A percentile compares a stretch with the other conserved stretches of the same genome.
Evolutionary conservation across 2,329 filamentous ascomycete genomes (phyloP).

Genomic region (Colletotrichum nymphaeae): DNA sequence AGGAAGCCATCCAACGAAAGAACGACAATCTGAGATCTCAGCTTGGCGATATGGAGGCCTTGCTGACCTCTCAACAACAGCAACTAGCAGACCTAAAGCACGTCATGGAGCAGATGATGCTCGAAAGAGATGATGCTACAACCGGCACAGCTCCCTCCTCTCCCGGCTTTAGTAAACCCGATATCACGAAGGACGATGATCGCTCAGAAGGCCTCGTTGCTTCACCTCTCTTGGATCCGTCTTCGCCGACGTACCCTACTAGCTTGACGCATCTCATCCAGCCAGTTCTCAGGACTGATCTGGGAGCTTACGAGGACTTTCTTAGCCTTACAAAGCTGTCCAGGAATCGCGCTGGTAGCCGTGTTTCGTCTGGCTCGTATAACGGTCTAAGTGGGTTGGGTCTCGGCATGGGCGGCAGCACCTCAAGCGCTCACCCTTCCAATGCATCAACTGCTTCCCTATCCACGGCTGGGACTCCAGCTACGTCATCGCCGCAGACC

Average conservation of each 20-base stretch:
- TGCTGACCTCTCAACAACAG: conserved; percentile 91
- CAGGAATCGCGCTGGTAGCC: conserved; percentile 69
- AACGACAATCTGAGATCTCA: conserved; percentile 90
- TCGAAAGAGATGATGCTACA: conserved; percentile 78
- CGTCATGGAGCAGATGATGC: conserved; percentile 88
- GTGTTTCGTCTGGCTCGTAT: conserved; percentile 75
- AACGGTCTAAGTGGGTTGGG: conserved; percentile 61
- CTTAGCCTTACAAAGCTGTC: conserved; percentile 78
- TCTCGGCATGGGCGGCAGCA: conserved; percentile 57
- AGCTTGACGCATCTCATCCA: conserved; percentile 87
- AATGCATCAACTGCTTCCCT: conserved; percentile 72
- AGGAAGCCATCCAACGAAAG: conserved; percentile 82
- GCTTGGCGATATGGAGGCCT: conserved; percentile 84
- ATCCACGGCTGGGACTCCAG: conserved; percentile 57
- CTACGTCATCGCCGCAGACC: conserved; percentile 67
- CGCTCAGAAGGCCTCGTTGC: conserved; percentile 48
- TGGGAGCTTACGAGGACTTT: conserved; percentile 88
- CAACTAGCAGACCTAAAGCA: conserved; percentile 91
- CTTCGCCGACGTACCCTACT: conserved; percentile 68
- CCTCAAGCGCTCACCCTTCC: conserved; percentile 61
- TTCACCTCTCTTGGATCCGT: conserved; percentile 54
- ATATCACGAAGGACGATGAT: conserved; percentile 61
- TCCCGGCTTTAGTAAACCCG: conserved; percentile 78
- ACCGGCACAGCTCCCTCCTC: conserved; percentile 85
- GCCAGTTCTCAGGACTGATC: conserved; percentile 84